A percentile compares a stretch with the other conserved stretches of the same genome.
Evolutionary conservation across 352 stramenopile species (phyloP).

Genomic region (Aphanomyces stellatus): DNA sequence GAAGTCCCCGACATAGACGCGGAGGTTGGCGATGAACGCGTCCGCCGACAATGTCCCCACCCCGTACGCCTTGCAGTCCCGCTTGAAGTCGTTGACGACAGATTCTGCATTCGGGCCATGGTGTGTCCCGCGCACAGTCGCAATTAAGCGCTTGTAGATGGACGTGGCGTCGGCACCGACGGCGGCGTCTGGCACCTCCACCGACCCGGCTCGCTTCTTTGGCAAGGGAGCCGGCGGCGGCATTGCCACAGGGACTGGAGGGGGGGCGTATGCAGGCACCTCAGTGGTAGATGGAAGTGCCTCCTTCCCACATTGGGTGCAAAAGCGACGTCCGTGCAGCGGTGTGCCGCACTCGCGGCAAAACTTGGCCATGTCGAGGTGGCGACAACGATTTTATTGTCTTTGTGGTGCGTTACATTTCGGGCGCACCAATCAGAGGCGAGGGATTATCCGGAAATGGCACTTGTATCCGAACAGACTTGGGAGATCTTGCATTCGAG

Average conservation of each 20-base stretch:
- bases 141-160: constrained; percentile 78
- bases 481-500: too few relatives aligned
- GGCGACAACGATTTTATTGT: too few relatives aligned
- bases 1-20: constrained; percentile 53
- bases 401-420: too few relatives aligned
- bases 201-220: not conserved
- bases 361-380: constrained; percentile 12
- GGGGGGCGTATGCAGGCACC: not conserved
- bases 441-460: too few relatives aligned
- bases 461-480: too few relatives aligned
- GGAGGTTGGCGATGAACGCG: constrained; percentile 51
- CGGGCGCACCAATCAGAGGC: too few relatives aligned
- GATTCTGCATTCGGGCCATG: constrained; percentile 62
- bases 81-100: constrained; percentile 45
- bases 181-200: constrained; percentile 45
- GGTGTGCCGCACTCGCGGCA: constrained; percentile 10
- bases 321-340: constrained; percentile 13
- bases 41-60: constrained; percentile 49
- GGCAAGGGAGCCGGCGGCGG: not conserved
- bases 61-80: constrained; percentile 69
- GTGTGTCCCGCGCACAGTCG: constrained; percentile 63
- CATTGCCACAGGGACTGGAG: not conserved
- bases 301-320: not conserved
- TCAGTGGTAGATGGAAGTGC: not conserved
- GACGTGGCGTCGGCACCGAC: constrained; percentile 55